Evolutionary conservation across 805 yeast species (phyloP), one percentile per base, ranked within the genome.

Genomic region (Starmera amethionina): DNA sequence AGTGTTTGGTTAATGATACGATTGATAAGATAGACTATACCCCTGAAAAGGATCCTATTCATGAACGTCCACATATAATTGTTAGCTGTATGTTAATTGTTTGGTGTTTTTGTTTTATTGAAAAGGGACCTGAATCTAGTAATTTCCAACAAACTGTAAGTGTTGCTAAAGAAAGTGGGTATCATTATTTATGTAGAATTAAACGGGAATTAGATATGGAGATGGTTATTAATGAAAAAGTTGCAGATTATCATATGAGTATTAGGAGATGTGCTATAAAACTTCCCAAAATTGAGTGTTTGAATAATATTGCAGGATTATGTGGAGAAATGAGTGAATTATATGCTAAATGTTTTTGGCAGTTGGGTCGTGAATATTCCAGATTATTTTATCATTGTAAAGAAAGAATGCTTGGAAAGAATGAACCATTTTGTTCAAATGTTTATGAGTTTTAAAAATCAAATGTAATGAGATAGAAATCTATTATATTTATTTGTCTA

Each of bases 221-320:
- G 19, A 13, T 37, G 5, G 32, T 29, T 13, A 13, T 15, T 10
- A 14, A 27, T 18, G 28, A 29, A 6, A 25, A 28, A 13, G 40
- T 35, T 3, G 31, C 34, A 16, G 36, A 41, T n/a, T 37, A 41
- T 15, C 43, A 43, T 34, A 22, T 38, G 18, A 43, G 45, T 34
- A 36, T 46, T n/a, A 34, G 35, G 22, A 42, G 37, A 29, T 38
- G 43, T 32, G 47, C 47, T 2, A n/a, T 39, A 27, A 30, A 32
- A 8, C 30, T 39, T 30, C 38, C 38, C 15, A 19, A 32, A 12
- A 39, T 34, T 13, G 34, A 34, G 13, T 11, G 31, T 27, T 29
- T 64, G 47, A 64, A 73, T 42, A 56, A 70, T 37, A 55, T 76
- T 8, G 70, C 70, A 12, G 86, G 86, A 2, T 57, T 80, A 35